Evolutionary conservation across 495 filamentous ascomycete species (phyloP), one percentile per base, ranked within the genome.

Genomic region (Xylaria acuta): DNA sequence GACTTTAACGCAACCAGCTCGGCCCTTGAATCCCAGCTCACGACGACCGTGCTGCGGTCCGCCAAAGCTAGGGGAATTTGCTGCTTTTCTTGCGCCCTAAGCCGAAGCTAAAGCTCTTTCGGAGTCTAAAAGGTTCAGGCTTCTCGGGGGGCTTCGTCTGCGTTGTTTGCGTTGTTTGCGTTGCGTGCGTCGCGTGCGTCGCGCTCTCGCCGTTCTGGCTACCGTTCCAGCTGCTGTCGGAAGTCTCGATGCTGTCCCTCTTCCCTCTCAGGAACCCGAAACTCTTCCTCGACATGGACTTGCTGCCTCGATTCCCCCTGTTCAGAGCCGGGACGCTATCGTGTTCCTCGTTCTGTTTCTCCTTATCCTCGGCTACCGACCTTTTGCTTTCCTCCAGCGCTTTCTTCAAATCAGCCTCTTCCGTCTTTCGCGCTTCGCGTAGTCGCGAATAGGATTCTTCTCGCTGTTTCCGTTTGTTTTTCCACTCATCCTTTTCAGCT

Each of bases 401-500:
- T 70, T 82, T 82, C 54, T 77, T 77, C 6, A 84, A 27, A 9
- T 85, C 79, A 3, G 82, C 81, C 7, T 82, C 78, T 69, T 86
- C 83, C 7, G 66, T 74, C 67, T 75, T 77, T 1, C 76, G 76
- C 20, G 77, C 73, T 62, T 84, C 83, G 11, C 82, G 80, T 30
- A 76, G 36, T 66, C 76, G 75, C 1, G 75, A 70, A 6, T 75
- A 74, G 7, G 74, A 73, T 36, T 87, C 83, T 43, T 77, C 75
- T 27, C 80, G 81, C 72, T 82, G 77, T 72, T 85, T 85, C 51
- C 83, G 81, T 32, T 92, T 89, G 14, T 86, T 75, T 40, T 92
- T 92, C 73, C 90, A 92, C 69, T 89, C 85, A 49, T 88, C 89
- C 72, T 88, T 88, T 74, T 92, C 88, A 1, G 88, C 87, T 12